phyloP scores from a whole-genome alignment of 345 rosid species.

The Syzygium aromaticum region DNA sequence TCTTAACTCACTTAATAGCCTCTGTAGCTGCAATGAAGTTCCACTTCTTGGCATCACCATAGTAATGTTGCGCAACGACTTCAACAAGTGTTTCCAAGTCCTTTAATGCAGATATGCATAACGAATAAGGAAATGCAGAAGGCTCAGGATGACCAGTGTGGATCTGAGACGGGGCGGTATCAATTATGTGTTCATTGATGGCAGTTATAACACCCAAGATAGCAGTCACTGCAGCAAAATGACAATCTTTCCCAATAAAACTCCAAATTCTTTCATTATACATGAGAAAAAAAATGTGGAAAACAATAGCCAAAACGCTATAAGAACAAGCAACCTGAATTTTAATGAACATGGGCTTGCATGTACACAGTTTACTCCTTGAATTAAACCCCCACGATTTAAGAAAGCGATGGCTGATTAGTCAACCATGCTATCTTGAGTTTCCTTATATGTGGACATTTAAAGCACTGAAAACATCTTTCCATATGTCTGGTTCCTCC shows the following conservation, averaged over 20 bases:
- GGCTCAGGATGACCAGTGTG: slow-evolving; percentile 24
- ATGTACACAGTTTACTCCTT: neutral
- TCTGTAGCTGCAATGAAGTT: slow-evolving; percentile 75
- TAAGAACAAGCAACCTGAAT: neutral
- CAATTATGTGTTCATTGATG: slow-evolving; percentile 75
- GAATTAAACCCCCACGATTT: neutral
- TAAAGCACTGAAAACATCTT: neutral
- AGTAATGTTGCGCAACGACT: slow-evolving; percentile 77
- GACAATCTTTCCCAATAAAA: slow-evolving; percentile 12
- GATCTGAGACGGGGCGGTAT: slow-evolving; percentile 39
- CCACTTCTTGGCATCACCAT: slow-evolving; percentile 75
- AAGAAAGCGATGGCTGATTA: neutral
- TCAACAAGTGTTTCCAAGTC: slow-evolving; percentile 89
- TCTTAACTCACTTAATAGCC: slow-evolving; percentile 57
- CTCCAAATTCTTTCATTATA: neutral
- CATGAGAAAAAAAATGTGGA: neutral
- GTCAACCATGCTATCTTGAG: neutral
- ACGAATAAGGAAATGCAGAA: slow-evolving; percentile 52
- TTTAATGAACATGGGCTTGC: neutral
- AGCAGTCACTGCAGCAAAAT: slow-evolving; percentile 64
- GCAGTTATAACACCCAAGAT: slow-evolving; percentile 80
- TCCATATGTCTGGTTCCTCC: neutral
- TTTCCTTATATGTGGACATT: neutral
- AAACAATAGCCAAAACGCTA: neutral
- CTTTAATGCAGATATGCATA: slow-evolving; percentile 70